Percentiles rank a stretch among this genome's conserved stretches.
These are phyloP conservation scores for Triangularia verruculosa DNA, from an alignment of 2,329 filamentous ascomycete species.

Conservation along the genomic window DNA sequence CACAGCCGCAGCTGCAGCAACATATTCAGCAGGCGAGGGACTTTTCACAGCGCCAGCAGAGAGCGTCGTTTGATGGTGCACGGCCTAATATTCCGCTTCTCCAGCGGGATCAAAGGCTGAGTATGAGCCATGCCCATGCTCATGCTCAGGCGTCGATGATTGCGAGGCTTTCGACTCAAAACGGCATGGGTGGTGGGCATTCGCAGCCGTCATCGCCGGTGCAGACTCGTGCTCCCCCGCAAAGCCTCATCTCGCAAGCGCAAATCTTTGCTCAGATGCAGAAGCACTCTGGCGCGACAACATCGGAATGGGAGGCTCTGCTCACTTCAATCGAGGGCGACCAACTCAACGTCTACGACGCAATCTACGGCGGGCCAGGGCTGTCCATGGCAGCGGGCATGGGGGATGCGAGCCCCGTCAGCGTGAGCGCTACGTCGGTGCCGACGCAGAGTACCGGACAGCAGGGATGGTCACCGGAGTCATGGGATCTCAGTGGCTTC, in stretches of 20 bases:
- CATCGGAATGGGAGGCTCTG: slow-evolving; percentile 78
- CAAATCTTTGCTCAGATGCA: slow-evolving; percentile 39
- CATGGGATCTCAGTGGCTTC: slow-evolving; percentile 53
- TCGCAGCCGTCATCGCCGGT: slow-evolving; percentile 50
- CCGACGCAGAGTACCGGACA: slow-evolving; percentile 24
- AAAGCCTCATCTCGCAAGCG: slow-evolving; percentile 21
- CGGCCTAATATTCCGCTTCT: slow-evolving; percentile 38
- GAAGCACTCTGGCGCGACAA: slow-evolving; percentile 42
- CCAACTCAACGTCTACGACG: slow-evolving; percentile 78
- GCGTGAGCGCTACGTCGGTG: slow-evolving; percentile 25
- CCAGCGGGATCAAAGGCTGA: slow-evolving; percentile 49
- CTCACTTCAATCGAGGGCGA: slow-evolving; percentile 77
- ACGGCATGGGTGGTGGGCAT: slow-evolving; percentile 51
- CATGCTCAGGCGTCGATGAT: slow-evolving; percentile 34
- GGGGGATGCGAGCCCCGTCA: neutral
- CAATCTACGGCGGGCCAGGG: slow-evolving; percentile 68
- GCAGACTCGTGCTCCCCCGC: slow-evolving; percentile 39
- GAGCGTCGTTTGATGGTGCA: slow-evolving; percentile 49
- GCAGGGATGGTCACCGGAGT: slow-evolving; percentile 47
- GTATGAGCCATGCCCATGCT: slow-evolving; percentile 41
- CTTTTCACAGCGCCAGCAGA: slow-evolving; percentile 39
- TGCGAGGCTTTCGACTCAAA: slow-evolving; percentile 42
- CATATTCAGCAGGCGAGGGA: slow-evolving; percentile 29
- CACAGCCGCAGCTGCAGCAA: slow-evolving; percentile 28
- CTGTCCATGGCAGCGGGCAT: slow-evolving; percentile 39